Percentiles rank a stretch among this genome's conserved stretches.
phyloP scores from a whole-genome alignment of 2,329 filamentous ascomycete species.

The Penicillium sp. region DNA sequence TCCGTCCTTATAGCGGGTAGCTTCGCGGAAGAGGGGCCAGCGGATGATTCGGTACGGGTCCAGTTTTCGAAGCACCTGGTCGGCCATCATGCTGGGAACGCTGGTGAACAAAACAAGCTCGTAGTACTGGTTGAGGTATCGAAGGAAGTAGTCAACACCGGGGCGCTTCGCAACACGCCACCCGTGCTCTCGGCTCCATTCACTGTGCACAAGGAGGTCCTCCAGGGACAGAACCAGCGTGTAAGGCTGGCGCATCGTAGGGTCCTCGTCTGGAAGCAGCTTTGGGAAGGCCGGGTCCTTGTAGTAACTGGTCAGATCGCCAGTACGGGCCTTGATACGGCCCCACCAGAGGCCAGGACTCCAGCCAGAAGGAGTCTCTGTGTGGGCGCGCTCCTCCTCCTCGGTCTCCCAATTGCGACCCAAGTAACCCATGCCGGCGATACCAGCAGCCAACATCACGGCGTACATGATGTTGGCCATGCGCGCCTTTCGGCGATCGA shows the following conservation, averaged over 20 bases:
- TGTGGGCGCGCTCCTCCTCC: slow-evolving; percentile 63
- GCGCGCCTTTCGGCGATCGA: slow-evolving; percentile 71
- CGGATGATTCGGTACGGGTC: slow-evolving; percentile 93
- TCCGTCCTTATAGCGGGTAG: slow-evolving; percentile 93
- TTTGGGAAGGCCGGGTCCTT: slow-evolving; percentile 93
- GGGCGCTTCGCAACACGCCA: slow-evolving; percentile 94
- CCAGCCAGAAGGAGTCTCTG: slow-evolving; percentile 76
- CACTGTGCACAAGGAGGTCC: slow-evolving; percentile 87
- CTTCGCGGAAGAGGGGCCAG: slow-evolving; percentile 91
- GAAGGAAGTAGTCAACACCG: slow-evolving; percentile 93
- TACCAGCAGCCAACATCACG: slow-evolving; percentile 50
- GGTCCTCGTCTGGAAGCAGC: slow-evolving; percentile 68
- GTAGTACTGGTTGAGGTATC: slow-evolving; percentile 96
- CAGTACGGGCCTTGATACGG: slow-evolving; percentile 68
- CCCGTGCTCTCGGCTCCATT: slow-evolving; percentile 89
- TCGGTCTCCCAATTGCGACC: slow-evolving; percentile 79
- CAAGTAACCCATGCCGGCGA: slow-evolving; percentile 63
- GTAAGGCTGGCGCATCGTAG: slow-evolving; percentile 76
- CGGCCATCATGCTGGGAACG: slow-evolving; percentile 74
- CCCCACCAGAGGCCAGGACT: slow-evolving; percentile 68
- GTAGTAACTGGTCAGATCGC: slow-evolving; percentile 80
- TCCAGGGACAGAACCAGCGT: slow-evolving; percentile 89
- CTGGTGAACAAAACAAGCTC: slow-evolving; percentile 94
- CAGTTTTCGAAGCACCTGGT: slow-evolving; percentile 84
- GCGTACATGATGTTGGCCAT: slow-evolving; percentile 71